Percentiles rank a stretch among this genome's conserved stretches.
These are phyloP conservation scores for Pelargonium citronellum DNA, from an alignment of 441 rosid species.

Conservation along the genomic window DNA sequence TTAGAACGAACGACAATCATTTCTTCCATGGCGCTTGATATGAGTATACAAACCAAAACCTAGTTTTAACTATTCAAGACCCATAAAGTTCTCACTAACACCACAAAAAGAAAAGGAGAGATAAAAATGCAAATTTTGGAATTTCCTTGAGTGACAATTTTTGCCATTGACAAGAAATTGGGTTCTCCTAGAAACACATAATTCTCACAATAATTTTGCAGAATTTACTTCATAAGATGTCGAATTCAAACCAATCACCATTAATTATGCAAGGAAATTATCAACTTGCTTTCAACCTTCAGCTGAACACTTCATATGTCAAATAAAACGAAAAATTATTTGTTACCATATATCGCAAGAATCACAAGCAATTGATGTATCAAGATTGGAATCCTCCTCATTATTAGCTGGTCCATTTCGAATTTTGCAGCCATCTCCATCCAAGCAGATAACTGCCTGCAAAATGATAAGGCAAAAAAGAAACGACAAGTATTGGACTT, in stretches of 20 bases:
- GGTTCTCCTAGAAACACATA: not conserved
- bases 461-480: conserved; percentile 29
- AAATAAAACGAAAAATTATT: conserved; percentile 1
- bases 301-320: not conserved
- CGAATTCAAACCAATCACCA: conserved; percentile 5
- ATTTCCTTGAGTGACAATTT: not conserved
- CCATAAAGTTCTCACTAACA: not conserved
- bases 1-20: not conserved
- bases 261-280: not conserved
- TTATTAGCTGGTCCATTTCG: conserved; percentile 45
- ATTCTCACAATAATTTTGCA: not conserved
- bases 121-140: not conserved
- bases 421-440: conserved; percentile 88
- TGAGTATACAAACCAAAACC: not conserved
- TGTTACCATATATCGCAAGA: conserved; percentile 92
- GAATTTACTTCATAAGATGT: not conserved
- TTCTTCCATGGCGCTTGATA: not conserved
- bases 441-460: conserved; percentile 99
- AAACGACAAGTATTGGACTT: conserved; percentile 29
- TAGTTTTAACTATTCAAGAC: not conserved
- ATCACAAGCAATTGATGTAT: conserved; percentile 99
- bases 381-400: conserved; percentile 62
- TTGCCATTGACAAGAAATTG: not conserved
- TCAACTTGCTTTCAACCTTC: not conserved
- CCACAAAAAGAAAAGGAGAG: not conserved